These are phyloP conservation scores for Nidula microcarpa DNA, from an alignment of 768 basidiomycete species.

Conservation along the genomic window DNA sequence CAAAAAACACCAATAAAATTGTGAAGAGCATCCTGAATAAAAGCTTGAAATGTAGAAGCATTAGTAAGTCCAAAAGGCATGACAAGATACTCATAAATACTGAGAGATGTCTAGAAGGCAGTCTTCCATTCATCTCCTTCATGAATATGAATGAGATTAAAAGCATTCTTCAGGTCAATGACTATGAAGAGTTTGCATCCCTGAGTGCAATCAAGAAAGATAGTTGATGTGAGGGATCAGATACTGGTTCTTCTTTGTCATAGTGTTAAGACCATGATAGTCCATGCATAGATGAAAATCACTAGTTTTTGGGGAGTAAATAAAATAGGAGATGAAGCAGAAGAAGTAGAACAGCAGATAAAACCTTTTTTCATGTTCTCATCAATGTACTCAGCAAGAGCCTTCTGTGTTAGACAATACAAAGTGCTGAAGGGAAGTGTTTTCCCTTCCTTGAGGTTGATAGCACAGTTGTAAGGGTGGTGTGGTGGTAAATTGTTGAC, in stretches of 20 bases:
- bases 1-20: slow-evolving; percentile 31
- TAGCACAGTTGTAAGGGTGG: slow-evolving; percentile 27
- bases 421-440: slow-evolving; percentile 27
- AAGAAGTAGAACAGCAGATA: slow-evolving; percentile 27
- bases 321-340: slow-evolving; percentile 25
- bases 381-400: slow-evolving; percentile 29
- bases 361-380: slow-evolving; percentile 30
- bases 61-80: slow-evolving; percentile 36
- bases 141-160: slow-evolving; percentile 29
- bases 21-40: slow-evolving; percentile 36
- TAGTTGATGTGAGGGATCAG: slow-evolving; percentile 24
- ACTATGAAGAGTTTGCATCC: slow-evolving; percentile 22
- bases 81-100: slow-evolving; percentile 33
- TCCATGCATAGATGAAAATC: slow-evolving; percentile 26
- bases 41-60: slow-evolving; percentile 36
- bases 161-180: slow-evolving; percentile 35
- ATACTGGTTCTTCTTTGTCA: slow-evolving; percentile 16
- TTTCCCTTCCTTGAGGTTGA: slow-evolving; percentile 26
- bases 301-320: slow-evolving; percentile 28
- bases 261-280: slow-evolving; percentile 25
- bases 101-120: slow-evolving; percentile 31
- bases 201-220: slow-evolving; percentile 23
- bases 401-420: slow-evolving; percentile 27
- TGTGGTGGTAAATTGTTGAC: slow-evolving; percentile 25
- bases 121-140: slow-evolving; percentile 42